Evolutionary conservation across 441 rosid genomes (phyloP), one percentile per base, ranked within the genome.

Genomic region (Metrosideros polymorpha): DNA sequence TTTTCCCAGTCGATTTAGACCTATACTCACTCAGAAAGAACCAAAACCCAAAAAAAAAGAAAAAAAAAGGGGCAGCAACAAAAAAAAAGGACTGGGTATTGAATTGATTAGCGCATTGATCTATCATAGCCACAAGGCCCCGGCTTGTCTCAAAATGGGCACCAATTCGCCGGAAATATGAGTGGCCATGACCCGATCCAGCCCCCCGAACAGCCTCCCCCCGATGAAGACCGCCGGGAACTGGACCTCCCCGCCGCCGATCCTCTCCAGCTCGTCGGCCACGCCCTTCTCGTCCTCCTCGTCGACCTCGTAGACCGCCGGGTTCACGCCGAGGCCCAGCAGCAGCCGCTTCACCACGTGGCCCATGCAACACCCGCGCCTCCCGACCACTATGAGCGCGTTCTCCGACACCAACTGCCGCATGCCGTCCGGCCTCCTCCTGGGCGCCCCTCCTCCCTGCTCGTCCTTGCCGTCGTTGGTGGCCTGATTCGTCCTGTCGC

Each of bases 181-280:
- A 54, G 98, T 90, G 35, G 98, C 98, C 99, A 97, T 97, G 32
- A 97, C 87, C 89, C 92, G 93, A 53, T 97, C 99, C 91, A 97
- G 86, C 47, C 99, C 98, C 18, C 99, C 99, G 86, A 95, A 95
- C 89, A 95, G 85, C 61, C 87, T 92, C 12, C 99, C 99, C 32
- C 99, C 99, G 76, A 97, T 94, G 76, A 94, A 97, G 88, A 96
- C 95, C 83, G 92, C 91, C 27, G 99, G 99, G 54, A 97, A 90
- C 89, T 93, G 95, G 83, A 94, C 89, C 53, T 84, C 84, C 50
- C 61, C 86, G 4, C 76, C 45, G 15, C 59, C 86, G 22, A 95
- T 89, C 85, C 43, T 84, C 89, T 89, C 92, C 85, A 94, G 45
- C 27, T 92, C 93, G 50, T 82, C 86, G 84, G 91, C 87, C 55